Evolutionary conservation across 768 basidiomycete genomes (phyloP).

Genomic region (Rhodocollybia butyracea): DNA sequence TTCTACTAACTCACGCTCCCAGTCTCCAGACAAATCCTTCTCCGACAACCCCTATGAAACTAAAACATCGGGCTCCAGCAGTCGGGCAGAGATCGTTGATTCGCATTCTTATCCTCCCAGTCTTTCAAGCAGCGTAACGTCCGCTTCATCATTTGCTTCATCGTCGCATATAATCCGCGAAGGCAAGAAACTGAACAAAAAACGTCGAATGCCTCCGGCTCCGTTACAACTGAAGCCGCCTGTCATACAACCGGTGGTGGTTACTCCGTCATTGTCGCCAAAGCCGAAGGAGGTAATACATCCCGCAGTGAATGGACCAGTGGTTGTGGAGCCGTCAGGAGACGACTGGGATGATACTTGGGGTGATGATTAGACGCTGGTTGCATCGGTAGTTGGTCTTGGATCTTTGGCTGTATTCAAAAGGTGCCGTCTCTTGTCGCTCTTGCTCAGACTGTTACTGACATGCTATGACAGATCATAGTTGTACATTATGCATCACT

Average conservation of each 20-base stretch:
- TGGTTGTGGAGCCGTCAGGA: not conserved
- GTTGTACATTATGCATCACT: too few species aligned
- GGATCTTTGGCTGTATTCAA: not conserved
- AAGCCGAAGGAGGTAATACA: not conserved
- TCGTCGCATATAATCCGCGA: slow-evolving; percentile 30
- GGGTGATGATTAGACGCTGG: slow-evolving; percentile 29
- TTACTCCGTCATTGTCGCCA: slow-evolving; percentile 23
- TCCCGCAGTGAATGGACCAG: slow-evolving; percentile 4
- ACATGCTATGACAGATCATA: not conserved
- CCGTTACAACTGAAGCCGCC: slow-evolving; percentile 33
- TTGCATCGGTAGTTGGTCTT: not conserved
- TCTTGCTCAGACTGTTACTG: not conserved
- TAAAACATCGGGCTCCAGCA: slow-evolving; percentile 37
- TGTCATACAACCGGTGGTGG: slow-evolving; percentile 29
- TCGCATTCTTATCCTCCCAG: slow-evolving; percentile 65
- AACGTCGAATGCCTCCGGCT: slow-evolving; percentile 37
- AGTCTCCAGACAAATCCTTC: slow-evolving; percentile 23
- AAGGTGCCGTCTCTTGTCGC: not conserved
- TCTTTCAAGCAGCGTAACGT: slow-evolving; percentile 39
- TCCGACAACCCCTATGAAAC: slow-evolving; percentile 31
- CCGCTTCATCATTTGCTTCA: slow-evolving; percentile 29
- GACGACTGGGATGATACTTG: slow-evolving; percentile 50
- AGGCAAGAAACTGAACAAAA: slow-evolving; percentile 32
- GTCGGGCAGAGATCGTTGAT: slow-evolving; percentile 28
- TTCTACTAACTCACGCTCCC: slow-evolving; percentile 18